Evolutionary conservation across 495 filamentous ascomycete species (phyloP), one percentile per base, ranked within the genome.

Genomic region (Xylaria palmicola): DNA sequence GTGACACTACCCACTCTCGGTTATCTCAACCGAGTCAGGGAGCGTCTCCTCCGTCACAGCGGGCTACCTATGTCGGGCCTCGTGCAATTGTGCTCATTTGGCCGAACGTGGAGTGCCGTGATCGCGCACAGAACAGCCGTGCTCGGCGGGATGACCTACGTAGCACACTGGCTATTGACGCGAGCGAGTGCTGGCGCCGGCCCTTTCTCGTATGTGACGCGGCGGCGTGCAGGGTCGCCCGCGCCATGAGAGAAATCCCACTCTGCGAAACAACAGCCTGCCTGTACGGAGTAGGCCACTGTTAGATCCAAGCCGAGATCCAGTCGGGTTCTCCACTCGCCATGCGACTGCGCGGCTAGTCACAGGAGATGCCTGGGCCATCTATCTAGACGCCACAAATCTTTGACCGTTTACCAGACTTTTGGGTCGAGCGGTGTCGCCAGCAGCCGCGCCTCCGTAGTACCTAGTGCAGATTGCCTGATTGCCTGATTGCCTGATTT

Each of bases 291-390:
- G n/a, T n/a, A n/a, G n/a, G n/a, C n/a, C n/a, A n/a, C n/a, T n/a
- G n/a, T n/a, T n/a, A n/a, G n/a, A n/a, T 51, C 48, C 39, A 39
- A 26, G 37, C 20, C 13, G 8, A 20, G n/a, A 20, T 8, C 22
- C 13, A 20, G 44, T 13, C 29, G 43, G 34, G 36, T 59, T 39
- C 47, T 52, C 57, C 57, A 51, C 57, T 44, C 44, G 57, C 57
- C 57, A 60, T 52, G 57, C 47, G 57, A 60, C 44, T 60, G 47
- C 17, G 48, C 51, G 37, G 39, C 37, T 55, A 30, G 24, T 12
- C 20, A 55, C 36, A 43, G 47, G 47, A 50, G 6, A 37, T 41
- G 19, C 17, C 29, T 20, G 26, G 50, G n/a, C n/a, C n/a, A n/a
- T n/a, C n/a, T n/a, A n/a, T n/a, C 50, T 27, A 40, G 27, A 19